Evolutionary conservation across 2,329 filamentous ascomycete genomes (phyloP), one percentile per base, ranked within the genome.

Genomic region (Phialophora tarda): DNA sequence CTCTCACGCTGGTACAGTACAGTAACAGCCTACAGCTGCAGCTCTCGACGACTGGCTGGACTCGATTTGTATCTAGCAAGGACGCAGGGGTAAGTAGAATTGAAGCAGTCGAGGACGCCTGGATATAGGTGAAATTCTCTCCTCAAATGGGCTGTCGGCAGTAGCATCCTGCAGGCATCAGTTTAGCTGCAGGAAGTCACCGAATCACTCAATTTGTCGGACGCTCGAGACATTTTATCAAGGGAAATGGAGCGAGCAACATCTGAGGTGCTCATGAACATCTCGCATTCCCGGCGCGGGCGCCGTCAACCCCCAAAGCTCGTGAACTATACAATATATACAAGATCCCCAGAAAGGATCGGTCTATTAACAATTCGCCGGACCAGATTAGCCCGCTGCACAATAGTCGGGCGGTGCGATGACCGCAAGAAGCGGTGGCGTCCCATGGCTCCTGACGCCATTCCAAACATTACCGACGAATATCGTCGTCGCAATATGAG

Each of bases 291-390:
- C 30, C 47, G 55, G 57, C 61, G 30, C 65, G 17, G 38, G 10
- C 38, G 61, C 57, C 61, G 17, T 51, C 50, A 11, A 41, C 3
- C 26, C 41, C 59, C 23, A 62, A 51, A 10, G 23, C 48, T 24
- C 51, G 56, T 62, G 48, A 51, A 67, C 59, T 67, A 69, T 67
- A 69, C 67, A 67, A 67, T 65, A 67, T 66, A 62, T 69, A 69
- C 67, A 61, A 64, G 53, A 38, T 55, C 58, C 58, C n/a, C 21
- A 56, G 11, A 8, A 44, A 34, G 48, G 48, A 23, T 32, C 55
- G 8, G 50, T 63, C 57, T 61, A 66, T 64, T 34, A 66, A 61
- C 59, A 66, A 21, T n/a, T 51, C 58, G 50, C 21, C 28, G n/a
- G 32, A n/a, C 17, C n/a, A 62, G 54, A 54, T 56, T 65, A 59